phyloP scores from a whole-genome alignment of 2,329 filamentous ascomycete genomes.

The Epichloe glyceriae region DNA sequence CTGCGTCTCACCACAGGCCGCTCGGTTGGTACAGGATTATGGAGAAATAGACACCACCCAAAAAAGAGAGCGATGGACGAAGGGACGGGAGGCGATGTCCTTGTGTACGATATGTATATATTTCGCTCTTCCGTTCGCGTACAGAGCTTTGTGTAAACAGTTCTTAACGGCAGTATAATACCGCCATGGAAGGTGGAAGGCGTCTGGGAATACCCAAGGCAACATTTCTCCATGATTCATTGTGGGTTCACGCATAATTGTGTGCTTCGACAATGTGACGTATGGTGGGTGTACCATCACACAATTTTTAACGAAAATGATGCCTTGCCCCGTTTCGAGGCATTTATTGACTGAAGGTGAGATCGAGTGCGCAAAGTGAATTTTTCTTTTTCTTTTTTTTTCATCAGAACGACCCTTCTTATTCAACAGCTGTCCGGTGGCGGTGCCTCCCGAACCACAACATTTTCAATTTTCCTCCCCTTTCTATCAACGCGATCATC shows the following conservation, averaged over 20 bases:
- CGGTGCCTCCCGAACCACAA: conserved; percentile 19
- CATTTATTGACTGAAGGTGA: too few relatives aligned
- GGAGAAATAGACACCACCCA: not conserved
- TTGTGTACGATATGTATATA: conserved; percentile 26
- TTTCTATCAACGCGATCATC: conserved; percentile 82
- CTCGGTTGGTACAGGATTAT: not conserved
- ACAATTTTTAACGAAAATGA: too few relatives aligned
- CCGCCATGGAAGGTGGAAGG: conserved; percentile 17
- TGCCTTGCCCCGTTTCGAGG: too few relatives aligned
- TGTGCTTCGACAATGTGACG: not conserved
- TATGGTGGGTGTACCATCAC: not conserved
- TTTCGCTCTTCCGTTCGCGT: conserved; percentile 21
- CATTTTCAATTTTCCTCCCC: conserved; percentile 49
- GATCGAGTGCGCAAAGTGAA: not conserved
- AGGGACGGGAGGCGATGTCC: conserved; percentile 1
- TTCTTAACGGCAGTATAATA: conserved; percentile 20
- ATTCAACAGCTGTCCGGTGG: conserved; percentile 9
- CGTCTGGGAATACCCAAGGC: conserved; percentile 14
- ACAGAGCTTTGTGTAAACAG: conserved; percentile 31
- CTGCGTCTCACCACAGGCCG: not conserved
- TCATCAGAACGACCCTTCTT: not conserved
- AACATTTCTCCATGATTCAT: conserved; percentile 14
- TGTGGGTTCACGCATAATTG: conserved; percentile 10
- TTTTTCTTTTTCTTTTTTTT: not conserved
- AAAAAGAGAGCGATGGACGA: not conserved